Conservation (phyloP, 2,329 filamentous ascomycete genomes). For the Talaromyces sp. region DNA sequence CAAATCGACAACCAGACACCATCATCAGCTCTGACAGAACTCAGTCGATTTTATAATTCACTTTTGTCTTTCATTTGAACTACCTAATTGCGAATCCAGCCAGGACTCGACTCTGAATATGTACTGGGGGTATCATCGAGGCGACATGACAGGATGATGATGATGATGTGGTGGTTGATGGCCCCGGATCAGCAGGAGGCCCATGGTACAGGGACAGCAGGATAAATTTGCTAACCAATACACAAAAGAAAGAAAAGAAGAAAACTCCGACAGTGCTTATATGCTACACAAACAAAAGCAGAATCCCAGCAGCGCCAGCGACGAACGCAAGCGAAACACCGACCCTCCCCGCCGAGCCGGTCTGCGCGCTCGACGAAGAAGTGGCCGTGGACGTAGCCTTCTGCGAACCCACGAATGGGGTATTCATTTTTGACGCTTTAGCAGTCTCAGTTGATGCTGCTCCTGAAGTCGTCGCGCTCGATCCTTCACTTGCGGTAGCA, state of each 20-base stretch:
- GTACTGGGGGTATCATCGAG: slow-evolving; percentile 8
- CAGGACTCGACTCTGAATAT: slow-evolving; percentile 3
- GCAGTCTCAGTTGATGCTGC: slow-evolving; percentile 10
- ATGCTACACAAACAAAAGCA: slow-evolving; percentile 27
- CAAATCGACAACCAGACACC: not conserved
- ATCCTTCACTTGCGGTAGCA: not conserved
- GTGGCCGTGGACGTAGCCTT: slow-evolving; percentile 17
- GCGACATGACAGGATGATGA: not conserved
- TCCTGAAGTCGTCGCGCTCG: not conserved
- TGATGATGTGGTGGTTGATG: not conserved
- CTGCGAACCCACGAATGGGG: slow-evolving; percentile 19
- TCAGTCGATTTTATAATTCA: not conserved
- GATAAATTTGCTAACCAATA: slow-evolving; percentile 1
- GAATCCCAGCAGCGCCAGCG: slow-evolving; percentile 32
- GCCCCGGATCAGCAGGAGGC: not conserved
- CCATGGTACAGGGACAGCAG: not conserved
- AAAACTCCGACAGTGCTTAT: not conserved
- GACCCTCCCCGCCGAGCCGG: slow-evolving; percentile 26
- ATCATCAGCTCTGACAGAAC: not conserved
- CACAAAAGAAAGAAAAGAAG: not conserved
- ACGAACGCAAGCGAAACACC: slow-evolving; percentile 32
- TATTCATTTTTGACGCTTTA: slow-evolving; percentile 16
- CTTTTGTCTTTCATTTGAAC: slow-evolving; percentile 6
- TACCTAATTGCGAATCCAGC: slow-evolving; percentile 8
- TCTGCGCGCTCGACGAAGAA: slow-evolving; percentile 19